Evolutionary conservation across 1,284 basidiomycete species (phyloP), one percentile per base, ranked within the genome.

Genomic region (Papiliotrema fonsecae): DNA sequence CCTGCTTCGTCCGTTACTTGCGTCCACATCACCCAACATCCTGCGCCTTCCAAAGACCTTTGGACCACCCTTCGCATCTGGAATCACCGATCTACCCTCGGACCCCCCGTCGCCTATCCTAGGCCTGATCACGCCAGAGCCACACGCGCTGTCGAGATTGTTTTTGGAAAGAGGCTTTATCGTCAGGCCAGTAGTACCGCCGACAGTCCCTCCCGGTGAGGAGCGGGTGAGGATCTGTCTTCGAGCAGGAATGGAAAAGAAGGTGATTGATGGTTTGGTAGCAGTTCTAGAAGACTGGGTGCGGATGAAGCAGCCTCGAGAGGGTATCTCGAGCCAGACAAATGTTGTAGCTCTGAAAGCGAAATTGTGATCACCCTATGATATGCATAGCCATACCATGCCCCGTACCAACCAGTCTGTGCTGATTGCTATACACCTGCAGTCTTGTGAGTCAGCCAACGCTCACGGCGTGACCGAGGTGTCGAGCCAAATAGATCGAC

Each of bases 51-150:
- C 61, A 0, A 58, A 48, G 18, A 50, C 58, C 1, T 54, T 62
- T 1, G 43, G 54, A 6, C 46, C 53, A 19, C 61, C 64, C 6
- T 62, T 60, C 50, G 37, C 48, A 16, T 42, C 57, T 11, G 19
- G 39, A 18, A 31, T 41, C 3, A 9, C 42, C 43, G 31, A 46
- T 24, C 51, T 69, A n/a, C 48, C 49, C 10, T 19, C 62, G 3
- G 48, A 50, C 27, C 51, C 67, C 46, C 31, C 70, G 56, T 47
- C 79, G 1, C 90, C 90, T 0, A 97, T 98, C 54, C 81, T 93
- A 47, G 90, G 92, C 0, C 77, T 97, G 38, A 75, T 93, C 52
- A 92, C 89, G 0, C 75, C 82, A 1, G 76, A 81, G 13, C 86
- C 92, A 0, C 84, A 74, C 48, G 67, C 62, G 1, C 55, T 74